Conservation (phyloP, 2,329 filamentous ascomycete species). For the Pseudogymnoascus sp. region DNA sequence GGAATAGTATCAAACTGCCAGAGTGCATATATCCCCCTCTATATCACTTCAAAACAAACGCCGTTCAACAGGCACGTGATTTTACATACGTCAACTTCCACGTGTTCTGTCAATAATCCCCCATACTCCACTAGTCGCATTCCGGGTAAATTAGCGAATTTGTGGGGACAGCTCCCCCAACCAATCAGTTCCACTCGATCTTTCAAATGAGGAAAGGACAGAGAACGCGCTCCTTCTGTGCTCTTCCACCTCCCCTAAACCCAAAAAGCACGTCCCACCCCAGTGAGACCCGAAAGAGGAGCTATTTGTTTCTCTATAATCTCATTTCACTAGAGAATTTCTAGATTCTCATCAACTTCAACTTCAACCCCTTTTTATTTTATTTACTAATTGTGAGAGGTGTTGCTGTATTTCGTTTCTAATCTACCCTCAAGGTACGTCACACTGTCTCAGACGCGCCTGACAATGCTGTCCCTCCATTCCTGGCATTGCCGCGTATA, state of each 20-base stretch:
- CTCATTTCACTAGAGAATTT: conserved; percentile 7
- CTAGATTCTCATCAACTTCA: background rate
- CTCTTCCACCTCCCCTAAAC: conserved; percentile 1
- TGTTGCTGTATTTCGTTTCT: conserved; percentile 9
- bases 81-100: background rate
- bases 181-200: background rate
- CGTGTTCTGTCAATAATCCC: background rate
- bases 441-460: background rate
- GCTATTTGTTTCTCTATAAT: background rate
- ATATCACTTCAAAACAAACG: background rate
- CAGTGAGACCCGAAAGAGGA: background rate
- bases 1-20: background rate
- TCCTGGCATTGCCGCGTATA: background rate
- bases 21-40: background rate
- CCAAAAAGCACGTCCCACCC: background rate
- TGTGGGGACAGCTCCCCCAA: background rate
- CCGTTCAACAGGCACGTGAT: background rate
- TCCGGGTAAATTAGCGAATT: conserved; percentile 6
- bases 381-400: conserved; percentile 5
- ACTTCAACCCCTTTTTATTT: background rate
- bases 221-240: background rate
- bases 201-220: conserved; percentile 3
- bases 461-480: background rate
- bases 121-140: background rate
- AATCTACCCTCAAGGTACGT: conserved; percentile 8